These are phyloP conservation scores for Oryza glumipatula DNA, from an alignment of 176 grass and related monocot genomes.

Conservation along the genomic window DNA sequence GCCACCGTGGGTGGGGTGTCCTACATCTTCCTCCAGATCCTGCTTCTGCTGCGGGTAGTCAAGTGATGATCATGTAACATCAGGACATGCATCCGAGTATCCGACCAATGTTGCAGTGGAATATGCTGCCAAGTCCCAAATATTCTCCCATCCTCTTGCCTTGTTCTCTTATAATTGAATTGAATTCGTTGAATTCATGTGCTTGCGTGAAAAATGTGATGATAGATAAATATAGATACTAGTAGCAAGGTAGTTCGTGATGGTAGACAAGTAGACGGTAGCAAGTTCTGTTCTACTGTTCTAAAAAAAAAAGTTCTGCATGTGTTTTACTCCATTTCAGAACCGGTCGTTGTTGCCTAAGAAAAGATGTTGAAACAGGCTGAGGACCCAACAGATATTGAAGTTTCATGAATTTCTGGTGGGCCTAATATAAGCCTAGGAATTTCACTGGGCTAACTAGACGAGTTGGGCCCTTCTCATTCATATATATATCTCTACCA, in stretches of 20 bases:
- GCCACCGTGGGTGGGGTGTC: conserved; percentile 83
- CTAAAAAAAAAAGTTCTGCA: too few species aligned
- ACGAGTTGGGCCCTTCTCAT: neutral
- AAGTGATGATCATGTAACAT: conserved; percentile 27
- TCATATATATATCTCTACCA: too few species aligned
- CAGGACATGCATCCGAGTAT: neutral
- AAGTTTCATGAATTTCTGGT: neutral
- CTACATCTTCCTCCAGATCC: conserved; percentile 83
- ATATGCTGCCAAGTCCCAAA: neutral
- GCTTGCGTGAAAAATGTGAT: neutral
- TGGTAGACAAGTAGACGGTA: too few species aligned
- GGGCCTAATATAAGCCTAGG: neutral
- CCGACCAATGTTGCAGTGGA: neutral
- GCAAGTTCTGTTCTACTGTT: too few species aligned
- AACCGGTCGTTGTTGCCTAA: too few species aligned
- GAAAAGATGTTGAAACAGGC: too few species aligned
- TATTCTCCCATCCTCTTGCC: neutral
- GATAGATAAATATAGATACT: neutral
- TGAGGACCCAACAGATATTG: neutral
- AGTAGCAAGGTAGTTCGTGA: neutral
- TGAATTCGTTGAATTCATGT: neutral
- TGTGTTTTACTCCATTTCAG: too few species aligned
- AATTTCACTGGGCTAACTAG: neutral
- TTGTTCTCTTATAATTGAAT: neutral
- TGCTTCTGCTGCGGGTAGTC: conserved; percentile 66